Evolutionary conservation across 1,284 basidiomycete genomes (phyloP), one percentile per base, ranked within the genome.

Genomic region (Ustilago tritici): DNA sequence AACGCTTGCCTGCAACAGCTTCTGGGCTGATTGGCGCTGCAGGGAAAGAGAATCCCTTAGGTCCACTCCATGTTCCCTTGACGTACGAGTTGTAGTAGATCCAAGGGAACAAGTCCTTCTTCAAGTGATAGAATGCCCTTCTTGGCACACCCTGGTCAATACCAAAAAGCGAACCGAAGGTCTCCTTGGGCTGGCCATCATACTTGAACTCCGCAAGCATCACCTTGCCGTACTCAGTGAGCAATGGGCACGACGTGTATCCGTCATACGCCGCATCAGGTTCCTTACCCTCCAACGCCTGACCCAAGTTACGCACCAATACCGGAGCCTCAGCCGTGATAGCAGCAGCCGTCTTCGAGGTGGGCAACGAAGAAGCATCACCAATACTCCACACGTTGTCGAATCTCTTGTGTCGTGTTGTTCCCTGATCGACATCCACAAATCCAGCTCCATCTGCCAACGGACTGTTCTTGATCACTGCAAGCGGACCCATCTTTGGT

Each of bases 271-370:
- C 61, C 11, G 80, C 80, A 36, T 70, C 70, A 9, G 67, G 68
- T 47, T 65, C 63, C 54, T 79, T 82, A 43, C 73, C 75, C 40
- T 78, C 64, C 32, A 82, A 32, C 0, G 69, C 67, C 53, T 66
- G 70, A 8, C 73, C 57, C 17, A 98, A 87, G 88, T 98, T 99
- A 87, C 96, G 93, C 1, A 92, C 91, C 56, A 98, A 89, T 2
- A 99, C 92, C n/a, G 96, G 96, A 0, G 93, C 92, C 86, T 99
- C 94, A 0, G 91, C 91, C 2, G 93, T 95, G 82, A 98, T 93
- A 1, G 95, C 96, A 2, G 96, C 95, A 0, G 93, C 94, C 1
- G 96, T 99, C 89, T 97, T 99, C 87, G 93, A 95, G 14, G 95
- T 98, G 7, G 95, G 95, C 50, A 97, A 88, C 59, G 92, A 93